Conservation (phyloP, 352 stramenopile species). For the Phytophthora palmivora region DNA sequence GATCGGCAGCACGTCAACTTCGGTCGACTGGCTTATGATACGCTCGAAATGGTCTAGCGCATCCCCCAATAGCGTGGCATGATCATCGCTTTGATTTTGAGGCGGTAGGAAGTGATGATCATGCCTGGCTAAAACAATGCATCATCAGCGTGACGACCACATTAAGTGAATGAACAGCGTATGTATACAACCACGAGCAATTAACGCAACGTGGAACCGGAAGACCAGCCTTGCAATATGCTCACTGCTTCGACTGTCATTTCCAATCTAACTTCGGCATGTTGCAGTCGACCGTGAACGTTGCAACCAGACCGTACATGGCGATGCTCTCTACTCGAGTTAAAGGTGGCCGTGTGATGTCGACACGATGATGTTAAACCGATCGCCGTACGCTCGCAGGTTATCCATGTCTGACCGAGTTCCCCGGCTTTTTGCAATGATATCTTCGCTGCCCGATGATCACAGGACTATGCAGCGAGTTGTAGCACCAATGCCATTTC, state of each 20-base stretch:
- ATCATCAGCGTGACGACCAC: slow-evolving; percentile 13
- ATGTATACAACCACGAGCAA: background rate
- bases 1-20: slow-evolving; percentile 16
- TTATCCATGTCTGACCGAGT: slow-evolving; percentile 13
- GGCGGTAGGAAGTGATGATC: no score
- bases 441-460: no score
- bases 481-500: no score
- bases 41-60: slow-evolving; percentile 7
- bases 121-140: slow-evolving; percentile 4
- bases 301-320: background rate
- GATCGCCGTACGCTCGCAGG: slow-evolving; percentile 24
- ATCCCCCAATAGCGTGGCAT: slow-evolving; percentile 16
- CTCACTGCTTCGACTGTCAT: background rate
- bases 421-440: background rate
- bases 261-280: background rate
- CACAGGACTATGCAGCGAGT: no score
- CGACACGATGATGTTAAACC: slow-evolving; percentile 8
- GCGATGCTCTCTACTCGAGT: slow-evolving; percentile 14
- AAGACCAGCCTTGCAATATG: background rate
- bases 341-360: background rate
- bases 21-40: slow-evolving; percentile 21
- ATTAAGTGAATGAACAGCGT: slow-evolving; percentile 6
- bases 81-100: slow-evolving; percentile 18
- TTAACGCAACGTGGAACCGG: background rate
- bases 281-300: background rate